Percentiles rank a stretch among this genome's conserved stretches.
Conservation (phyloP, 2,329 filamentous ascomycete genomes). For the Diaporthe humulicola region DNA sequence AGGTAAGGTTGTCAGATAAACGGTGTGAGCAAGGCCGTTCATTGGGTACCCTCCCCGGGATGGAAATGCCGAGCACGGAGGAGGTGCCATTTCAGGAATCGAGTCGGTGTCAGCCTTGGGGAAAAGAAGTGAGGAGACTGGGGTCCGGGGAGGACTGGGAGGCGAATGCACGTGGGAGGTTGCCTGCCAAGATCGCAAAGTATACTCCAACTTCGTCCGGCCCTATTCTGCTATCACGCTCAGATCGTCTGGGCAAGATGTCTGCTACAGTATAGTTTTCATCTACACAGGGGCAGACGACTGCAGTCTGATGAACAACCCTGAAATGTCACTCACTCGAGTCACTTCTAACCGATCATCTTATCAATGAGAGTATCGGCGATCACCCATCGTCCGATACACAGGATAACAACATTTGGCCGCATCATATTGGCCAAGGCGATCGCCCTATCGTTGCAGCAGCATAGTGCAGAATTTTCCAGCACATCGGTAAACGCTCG, state of each 20-base stretch:
- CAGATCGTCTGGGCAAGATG: background rate
- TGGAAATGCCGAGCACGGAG: constrained; percentile 17
- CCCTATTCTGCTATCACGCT: background rate
- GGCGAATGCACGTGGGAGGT: background rate
- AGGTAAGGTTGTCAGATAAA: background rate
- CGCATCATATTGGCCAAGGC: background rate
- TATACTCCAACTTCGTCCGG: background rate
- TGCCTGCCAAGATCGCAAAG: constrained; percentile 20
- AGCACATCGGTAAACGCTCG: background rate
- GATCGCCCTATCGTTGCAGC: background rate
- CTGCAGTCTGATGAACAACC: background rate
- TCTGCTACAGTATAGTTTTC: constrained; percentile 12
- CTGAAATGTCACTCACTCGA: background rate
- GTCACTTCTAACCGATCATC: constrained; percentile 13
- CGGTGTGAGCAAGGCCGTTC: background rate
- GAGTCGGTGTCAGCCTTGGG: constrained; percentile 17
- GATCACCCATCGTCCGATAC: constrained; percentile 21
- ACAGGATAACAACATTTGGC: background rate
- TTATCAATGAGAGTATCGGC: background rate
- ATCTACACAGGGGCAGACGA: constrained; percentile 10
- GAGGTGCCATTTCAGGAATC: background rate
- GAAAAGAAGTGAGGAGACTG: background rate
- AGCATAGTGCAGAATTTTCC: background rate
- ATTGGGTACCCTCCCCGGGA: constrained; percentile 5
- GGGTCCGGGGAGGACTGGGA: background rate